A percentile compares a stretch with the other conserved stretches of the same genome.
Conservation (phyloP, 352 stramenopile genomes). For the Pythium scleroteichum region DNA sequence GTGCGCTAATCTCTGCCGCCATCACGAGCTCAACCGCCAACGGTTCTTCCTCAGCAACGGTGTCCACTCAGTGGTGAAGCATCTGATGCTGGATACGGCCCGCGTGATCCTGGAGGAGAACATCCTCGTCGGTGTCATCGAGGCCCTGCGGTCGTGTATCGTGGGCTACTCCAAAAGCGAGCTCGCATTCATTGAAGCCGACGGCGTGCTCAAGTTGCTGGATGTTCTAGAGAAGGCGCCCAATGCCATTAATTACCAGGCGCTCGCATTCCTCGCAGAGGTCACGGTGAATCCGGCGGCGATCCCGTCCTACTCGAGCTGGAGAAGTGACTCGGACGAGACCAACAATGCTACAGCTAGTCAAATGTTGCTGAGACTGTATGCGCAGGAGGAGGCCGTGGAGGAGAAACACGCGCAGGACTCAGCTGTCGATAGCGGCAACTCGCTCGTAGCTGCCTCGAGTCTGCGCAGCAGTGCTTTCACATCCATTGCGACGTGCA, state of each 20-base stretch:
- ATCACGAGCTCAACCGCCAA: slow-evolving; percentile 48
- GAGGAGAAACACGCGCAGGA: slow-evolving; percentile 30
- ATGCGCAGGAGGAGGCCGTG: slow-evolving; percentile 55
- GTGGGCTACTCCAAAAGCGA: slow-evolving; percentile 58
- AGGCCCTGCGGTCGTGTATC: slow-evolving; percentile 65
- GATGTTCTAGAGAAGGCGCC: slow-evolving; percentile 51
- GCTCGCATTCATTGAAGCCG: slow-evolving; percentile 50
- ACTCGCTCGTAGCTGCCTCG: slow-evolving; percentile 26
- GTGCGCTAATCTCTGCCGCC: slow-evolving; percentile 57
- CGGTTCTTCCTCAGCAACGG: slow-evolving; percentile 55
- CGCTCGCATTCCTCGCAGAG: slow-evolving; percentile 61
- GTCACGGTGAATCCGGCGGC: slow-evolving; percentile 72
- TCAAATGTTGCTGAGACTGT: slow-evolving; percentile 69
- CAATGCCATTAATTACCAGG: slow-evolving; percentile 61
- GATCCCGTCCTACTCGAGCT: slow-evolving; percentile 63
- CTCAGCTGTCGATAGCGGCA: neutral
- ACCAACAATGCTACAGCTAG: slow-evolving; percentile 52
- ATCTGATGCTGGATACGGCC: slow-evolving; percentile 51
- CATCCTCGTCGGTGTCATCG: slow-evolving; percentile 60
- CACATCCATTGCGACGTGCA: slow-evolving; percentile 50
- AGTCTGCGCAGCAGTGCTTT: slow-evolving; percentile 50
- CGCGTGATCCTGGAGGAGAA: slow-evolving; percentile 70
- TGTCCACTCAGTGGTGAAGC: slow-evolving; percentile 39
- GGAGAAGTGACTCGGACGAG: slow-evolving; percentile 50
- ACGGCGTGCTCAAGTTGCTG: slow-evolving; percentile 64